phyloP scores from a whole-genome alignment of 2,329 filamentous ascomycete genomes.

The Leptographium lundbergii region DNA sequence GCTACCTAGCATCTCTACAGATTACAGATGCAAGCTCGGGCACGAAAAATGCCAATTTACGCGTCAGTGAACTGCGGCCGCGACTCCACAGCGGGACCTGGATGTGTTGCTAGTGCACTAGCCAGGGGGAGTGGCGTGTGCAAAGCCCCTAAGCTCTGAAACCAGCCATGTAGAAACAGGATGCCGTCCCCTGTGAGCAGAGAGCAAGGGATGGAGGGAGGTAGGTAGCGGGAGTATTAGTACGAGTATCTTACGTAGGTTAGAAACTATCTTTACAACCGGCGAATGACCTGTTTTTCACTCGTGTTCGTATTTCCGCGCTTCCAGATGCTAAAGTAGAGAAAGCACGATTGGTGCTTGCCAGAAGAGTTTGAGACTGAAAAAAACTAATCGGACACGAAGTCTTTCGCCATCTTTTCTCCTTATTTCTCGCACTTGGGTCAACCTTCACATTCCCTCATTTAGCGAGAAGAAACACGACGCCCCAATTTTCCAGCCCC shows the following conservation, averaged over 20 bases:
- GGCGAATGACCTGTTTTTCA: not conserved
- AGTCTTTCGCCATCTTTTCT: not conserved
- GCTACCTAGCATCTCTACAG: not conserved
- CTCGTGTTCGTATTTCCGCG: not conserved
- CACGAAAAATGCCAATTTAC: slow-evolving; percentile 2
- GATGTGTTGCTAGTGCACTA: slow-evolving; percentile 1
- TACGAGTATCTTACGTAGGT: not conserved
- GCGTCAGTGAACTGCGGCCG: slow-evolving; percentile 2
- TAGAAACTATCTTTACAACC: not conserved
- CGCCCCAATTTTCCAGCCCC: not conserved
- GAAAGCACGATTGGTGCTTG: not conserved
- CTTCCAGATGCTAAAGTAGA: not conserved
- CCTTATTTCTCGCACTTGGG: not conserved
- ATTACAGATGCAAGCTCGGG: not conserved
- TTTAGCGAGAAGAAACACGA: not conserved
- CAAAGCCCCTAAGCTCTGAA: slow-evolving; percentile 3
- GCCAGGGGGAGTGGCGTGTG: slow-evolving; percentile 3
- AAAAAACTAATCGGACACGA: not conserved
- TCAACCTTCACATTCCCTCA: not conserved
- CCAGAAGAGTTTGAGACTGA: not conserved
- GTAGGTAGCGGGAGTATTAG: not conserved
- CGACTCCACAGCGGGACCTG: slow-evolving; percentile 1
- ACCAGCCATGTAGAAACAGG: not conserved
- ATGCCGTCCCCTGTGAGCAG: not conserved
- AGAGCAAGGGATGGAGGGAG: not conserved